Evolutionary conservation across 306 rosid species (phyloP).

Genomic region (Pyrus betulifolia): DNA sequence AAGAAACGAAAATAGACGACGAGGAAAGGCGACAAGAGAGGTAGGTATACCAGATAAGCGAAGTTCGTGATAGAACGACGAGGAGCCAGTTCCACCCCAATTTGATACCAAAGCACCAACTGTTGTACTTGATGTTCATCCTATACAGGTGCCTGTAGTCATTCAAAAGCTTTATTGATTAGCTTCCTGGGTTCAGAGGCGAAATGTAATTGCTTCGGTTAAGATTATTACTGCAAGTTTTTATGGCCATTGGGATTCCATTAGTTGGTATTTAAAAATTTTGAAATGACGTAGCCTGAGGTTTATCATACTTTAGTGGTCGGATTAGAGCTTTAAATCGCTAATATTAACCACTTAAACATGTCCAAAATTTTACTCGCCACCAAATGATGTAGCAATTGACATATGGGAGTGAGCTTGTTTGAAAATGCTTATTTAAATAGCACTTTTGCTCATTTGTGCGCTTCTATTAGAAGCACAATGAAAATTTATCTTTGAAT

Average conservation of each 20-base stretch:
- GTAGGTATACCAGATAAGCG: neutral
- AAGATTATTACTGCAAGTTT: neutral
- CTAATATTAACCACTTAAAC: neutral
- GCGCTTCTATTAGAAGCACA: too few species aligned
- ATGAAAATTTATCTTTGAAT: too few species aligned
- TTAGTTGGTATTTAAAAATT: neutral
- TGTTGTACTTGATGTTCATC: neutral
- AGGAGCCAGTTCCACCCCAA: neutral
- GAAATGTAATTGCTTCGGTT: neutral
- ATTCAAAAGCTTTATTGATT: neutral
- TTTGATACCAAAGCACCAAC: neutral
- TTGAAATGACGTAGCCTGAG: neutral
- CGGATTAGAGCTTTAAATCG: neutral
- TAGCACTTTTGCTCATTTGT: too few species aligned
- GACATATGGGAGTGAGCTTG: too few species aligned
- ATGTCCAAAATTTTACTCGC: neutral
- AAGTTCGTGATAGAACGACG: neutral
- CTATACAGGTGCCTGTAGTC: neutral
- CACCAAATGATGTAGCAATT: too few species aligned
- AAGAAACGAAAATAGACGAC: neutral
- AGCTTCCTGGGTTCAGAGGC: neutral
- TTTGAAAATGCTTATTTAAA: too few species aligned
- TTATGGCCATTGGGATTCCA: neutral
- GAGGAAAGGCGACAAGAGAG: neutral
- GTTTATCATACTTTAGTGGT: neutral